Evolutionary conservation across 768 basidiomycete species (phyloP), one percentile per base, ranked within the genome.

Genomic region (Sistotremastrum niveocremeum): DNA sequence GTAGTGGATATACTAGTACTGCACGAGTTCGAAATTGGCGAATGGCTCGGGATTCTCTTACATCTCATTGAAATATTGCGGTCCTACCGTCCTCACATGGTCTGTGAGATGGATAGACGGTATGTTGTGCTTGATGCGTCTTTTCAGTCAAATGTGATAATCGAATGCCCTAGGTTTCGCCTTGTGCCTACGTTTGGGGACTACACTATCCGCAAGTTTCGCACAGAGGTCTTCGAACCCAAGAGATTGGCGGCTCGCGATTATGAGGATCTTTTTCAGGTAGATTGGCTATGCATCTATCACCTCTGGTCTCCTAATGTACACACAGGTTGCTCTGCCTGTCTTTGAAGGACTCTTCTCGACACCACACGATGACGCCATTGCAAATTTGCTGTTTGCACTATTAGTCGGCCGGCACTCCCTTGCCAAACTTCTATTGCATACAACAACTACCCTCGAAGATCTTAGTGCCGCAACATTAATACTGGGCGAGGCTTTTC

Each of bases 361-460:
- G 2, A 36, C 42, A 4, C 41, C 45, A 1, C 45, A 59, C 20
- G 42, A 60, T 11, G 39, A 46, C 2, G 46, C 50, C 1, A 46
- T 70, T 4, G 49, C 59, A 12, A 57, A 64, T 30, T 48, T 70
- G 0, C 52, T 71, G 1, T 71, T 62, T 49, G 39, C 46, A 7
- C n/a, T 43, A 0, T 46, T 62, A 3, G 59, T 57, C 0, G 51
- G 56, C 8, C 68, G 66, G 68, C 70, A 70, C 51, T 59, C 57
- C 0, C 54, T 62, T 7, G 66, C 65, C 1, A 72, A 72, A 47
- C 56, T 70, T 1, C 58, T 61, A 5, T 41, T 68, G 44, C 70
- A 71, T 44, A 66, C 64, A 0, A 58, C 65, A 6, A 28, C 48
- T 1, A 62, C 66, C 3, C 48, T 71, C 0, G 12, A 35, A 0